Evolutionary conservation across 2,329 filamentous ascomycete genomes (phyloP).

Genomic region (Trichoderma sp.): DNA sequence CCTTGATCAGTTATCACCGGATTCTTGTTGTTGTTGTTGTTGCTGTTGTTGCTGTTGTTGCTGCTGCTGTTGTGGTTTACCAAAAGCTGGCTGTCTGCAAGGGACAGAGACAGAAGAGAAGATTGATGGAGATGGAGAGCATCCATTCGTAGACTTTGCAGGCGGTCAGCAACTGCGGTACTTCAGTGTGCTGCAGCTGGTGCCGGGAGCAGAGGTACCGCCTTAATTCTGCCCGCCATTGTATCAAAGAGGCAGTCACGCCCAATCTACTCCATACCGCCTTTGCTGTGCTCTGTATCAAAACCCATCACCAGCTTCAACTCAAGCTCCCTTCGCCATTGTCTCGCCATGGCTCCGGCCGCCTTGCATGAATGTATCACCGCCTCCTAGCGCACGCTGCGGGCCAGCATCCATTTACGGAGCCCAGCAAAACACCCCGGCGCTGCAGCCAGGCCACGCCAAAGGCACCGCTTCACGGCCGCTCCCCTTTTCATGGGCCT

Average conservation of each 20-base stretch:
- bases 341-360: background rate
- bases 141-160: background rate
- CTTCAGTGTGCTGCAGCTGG: background rate
- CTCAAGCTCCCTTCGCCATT: background rate
- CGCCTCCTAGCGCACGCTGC: background rate
- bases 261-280: background rate
- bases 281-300: background rate
- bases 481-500: slow-evolving; percentile 23
- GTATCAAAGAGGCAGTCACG: background rate
- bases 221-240: background rate
- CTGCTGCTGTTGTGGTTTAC: background rate
- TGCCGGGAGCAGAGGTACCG: background rate
- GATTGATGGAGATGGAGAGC: background rate
- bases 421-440: background rate
- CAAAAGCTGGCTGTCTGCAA: background rate
- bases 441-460: slow-evolving; percentile 19
- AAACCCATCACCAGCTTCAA: background rate
- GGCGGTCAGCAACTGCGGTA: background rate
- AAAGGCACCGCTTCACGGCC: background rate
- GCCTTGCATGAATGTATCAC: slow-evolving; percentile 16
- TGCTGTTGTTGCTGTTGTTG: no score
- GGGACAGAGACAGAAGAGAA: background rate
- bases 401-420: slow-evolving; percentile 7
- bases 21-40: background rate
- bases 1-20: background rate